Conservation (phyloP, 2,329 filamentous ascomycete genomes). For the Akanthomyces lecanii region DNA sequence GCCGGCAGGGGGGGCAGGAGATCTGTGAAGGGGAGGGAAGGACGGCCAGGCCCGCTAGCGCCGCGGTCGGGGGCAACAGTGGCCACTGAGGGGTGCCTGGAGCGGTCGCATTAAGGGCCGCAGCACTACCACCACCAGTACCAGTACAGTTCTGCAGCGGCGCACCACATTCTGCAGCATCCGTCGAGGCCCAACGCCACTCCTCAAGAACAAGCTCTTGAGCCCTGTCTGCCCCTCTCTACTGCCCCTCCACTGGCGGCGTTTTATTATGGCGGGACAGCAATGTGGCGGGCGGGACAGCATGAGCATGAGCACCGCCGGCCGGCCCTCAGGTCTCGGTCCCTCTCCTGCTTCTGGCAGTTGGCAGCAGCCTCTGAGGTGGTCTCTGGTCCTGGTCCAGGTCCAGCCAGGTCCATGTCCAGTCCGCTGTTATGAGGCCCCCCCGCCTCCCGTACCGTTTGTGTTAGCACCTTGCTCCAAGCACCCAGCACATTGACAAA, state of each 20-base stretch:
- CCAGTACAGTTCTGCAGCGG: neutral
- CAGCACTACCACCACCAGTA: neutral
- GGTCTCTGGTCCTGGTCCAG: no score
- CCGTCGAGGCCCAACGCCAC: constrained; percentile 1
- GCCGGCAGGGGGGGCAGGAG: neutral
- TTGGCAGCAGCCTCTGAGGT: neutral
- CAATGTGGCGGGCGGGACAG: no score
- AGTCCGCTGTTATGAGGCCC: neutral
- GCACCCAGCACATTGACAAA: neutral
- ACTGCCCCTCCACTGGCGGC: neutral
- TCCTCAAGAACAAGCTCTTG: neutral
- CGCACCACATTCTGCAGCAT: neutral
- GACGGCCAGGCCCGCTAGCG: constrained; percentile 6
- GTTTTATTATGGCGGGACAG: no score
- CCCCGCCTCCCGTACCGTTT: neutral
- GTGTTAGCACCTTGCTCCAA: neutral
- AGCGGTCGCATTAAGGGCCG: neutral
- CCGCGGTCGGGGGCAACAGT: neutral
- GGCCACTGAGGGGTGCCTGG: neutral
- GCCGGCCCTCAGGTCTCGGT: neutral
- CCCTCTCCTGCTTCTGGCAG: neutral
- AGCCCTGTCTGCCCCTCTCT: neutral
- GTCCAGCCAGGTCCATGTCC: neutral
- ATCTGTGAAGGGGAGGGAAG: constrained; percentile 2
- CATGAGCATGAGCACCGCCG: no score